Evolutionary conservation across 2,329 filamentous ascomycete species (phyloP), one percentile per base, ranked within the genome.

Genomic region (Endocalyx cinctus): DNA sequence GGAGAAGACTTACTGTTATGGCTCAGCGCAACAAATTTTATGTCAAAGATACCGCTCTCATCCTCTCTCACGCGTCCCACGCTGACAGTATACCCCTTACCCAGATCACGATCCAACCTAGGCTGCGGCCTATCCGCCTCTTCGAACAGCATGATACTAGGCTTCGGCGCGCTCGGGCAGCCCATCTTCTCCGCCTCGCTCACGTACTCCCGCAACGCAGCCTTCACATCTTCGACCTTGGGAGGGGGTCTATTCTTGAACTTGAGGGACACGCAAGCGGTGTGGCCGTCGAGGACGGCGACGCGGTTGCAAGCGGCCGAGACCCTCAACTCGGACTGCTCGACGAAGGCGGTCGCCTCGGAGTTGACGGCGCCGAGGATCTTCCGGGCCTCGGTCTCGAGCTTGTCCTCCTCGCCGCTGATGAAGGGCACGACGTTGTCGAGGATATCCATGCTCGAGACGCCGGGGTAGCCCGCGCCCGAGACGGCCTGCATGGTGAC

Each of bases 391-490:
- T 97, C 92, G 4, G 84, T 85, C 69, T 95, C 87, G 18, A 97
- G 77, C 70, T 97, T 97, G 62, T 95, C 89, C 62, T 97, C 92
- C 65, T 97, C 92, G 38, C 89, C 89, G 1, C 76, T 74, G 58
- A 97, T 98, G 63, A 79, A 96, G 7, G 92, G 92, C 27, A 98
- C 87, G 2, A 97, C 84, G 57, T 97, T 97, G 67, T 97, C 92
- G 42, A 97, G 68, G 41, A 97, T 84, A 62, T 97, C 92, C 88
- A 97, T 95, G 63, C 78, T 86, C 57, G 84, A 83, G 25, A 97
- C 86, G 45, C 87, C 87, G 4, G 87, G 86, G 66, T 92, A 94
- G 18, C 90, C 92, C 6, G 88, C 90, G 37, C 92, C 90, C 2
- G 87, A 94, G 28, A 97, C 81, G 38, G 92, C 90, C 67, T 97